Conservation (phyloP, 2,329 filamentous ascomycete species). For the Ophiosphaerella herpotricha region DNA sequence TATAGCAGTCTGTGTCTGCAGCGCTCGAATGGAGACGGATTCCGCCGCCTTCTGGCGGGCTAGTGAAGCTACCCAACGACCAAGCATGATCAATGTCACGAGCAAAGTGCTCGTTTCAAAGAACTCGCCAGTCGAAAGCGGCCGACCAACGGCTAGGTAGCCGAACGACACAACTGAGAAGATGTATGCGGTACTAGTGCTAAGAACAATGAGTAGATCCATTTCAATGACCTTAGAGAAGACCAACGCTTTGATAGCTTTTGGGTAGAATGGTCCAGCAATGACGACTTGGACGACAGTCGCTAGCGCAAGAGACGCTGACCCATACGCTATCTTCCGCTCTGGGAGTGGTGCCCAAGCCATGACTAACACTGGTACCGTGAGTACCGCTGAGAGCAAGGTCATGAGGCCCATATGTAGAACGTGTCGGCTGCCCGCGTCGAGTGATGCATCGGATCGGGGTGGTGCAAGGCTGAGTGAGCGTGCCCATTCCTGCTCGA, state of each 20-base stretch:
- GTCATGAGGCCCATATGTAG: conserved; percentile 52
- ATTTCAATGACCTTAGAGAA: conserved; percentile 68
- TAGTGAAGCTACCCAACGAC: conserved; percentile 53
- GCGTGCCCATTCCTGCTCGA: conserved; percentile 41
- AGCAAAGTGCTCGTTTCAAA: conserved; percentile 62
- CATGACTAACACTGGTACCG: conserved; percentile 61
- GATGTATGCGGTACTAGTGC: conserved; percentile 67
- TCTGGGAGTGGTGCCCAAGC: conserved; percentile 67
- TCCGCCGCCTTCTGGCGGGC: conserved; percentile 56
- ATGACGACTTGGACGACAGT: conserved; percentile 68
- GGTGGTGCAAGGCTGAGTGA: conserved; percentile 52
- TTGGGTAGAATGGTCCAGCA: conserved; percentile 70
- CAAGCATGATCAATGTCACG: conserved; percentile 59
- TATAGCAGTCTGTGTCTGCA: conserved; percentile 62
- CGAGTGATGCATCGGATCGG: conserved; percentile 52
- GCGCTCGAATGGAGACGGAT: conserved; percentile 56
- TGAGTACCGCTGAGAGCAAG: conserved; percentile 42
- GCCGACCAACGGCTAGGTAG: conserved; percentile 40
- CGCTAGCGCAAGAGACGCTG: conserved; percentile 64
- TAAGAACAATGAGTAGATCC: conserved; percentile 70
- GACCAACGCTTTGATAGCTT: conserved; percentile 64
- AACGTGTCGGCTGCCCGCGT: conserved; percentile 60
- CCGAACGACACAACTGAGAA: conserved; percentile 61
- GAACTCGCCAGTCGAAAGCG: conserved; percentile 53
- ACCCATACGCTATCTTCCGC: conserved; percentile 53